Percentiles rank a stretch among this genome's conserved stretches.
phyloP scores from a whole-genome alignment of 495 filamentous ascomycete species.

The Lepraria neglecta region DNA sequence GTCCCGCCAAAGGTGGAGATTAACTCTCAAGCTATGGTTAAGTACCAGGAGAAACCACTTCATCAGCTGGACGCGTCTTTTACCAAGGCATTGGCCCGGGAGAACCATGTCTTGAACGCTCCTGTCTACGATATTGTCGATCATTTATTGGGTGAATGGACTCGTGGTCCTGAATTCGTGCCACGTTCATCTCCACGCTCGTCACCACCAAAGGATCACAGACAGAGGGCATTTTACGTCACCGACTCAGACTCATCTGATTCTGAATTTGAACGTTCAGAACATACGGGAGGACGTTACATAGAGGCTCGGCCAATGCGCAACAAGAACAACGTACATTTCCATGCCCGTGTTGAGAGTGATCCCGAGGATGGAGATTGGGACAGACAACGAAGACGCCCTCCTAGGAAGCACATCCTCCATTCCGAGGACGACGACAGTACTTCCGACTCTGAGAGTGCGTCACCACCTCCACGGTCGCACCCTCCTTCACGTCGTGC shows the following conservation, averaged over 20 bases:
- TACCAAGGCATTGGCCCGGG: slow-evolving; percentile 34
- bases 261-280: slow-evolving; percentile 29
- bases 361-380: slow-evolving; percentile 34
- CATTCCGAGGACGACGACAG: slow-evolving; percentile 26
- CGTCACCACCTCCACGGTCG: slow-evolving; percentile 9
- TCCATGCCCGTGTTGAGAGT: slow-evolving; percentile 39
- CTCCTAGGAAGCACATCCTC: slow-evolving; percentile 27
- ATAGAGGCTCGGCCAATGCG: slow-evolving; percentile 35
- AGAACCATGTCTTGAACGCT: slow-evolving; percentile 38
- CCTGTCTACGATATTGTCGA: slow-evolving; percentile 37
- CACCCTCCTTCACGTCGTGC: slow-evolving; percentile 8
- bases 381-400: slow-evolving; percentile 22
- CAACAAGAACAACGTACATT: slow-evolving; percentile 32
- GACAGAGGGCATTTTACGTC: slow-evolving; percentile 19
- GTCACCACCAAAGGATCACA: slow-evolving; percentile 4
- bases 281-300: slow-evolving; percentile 33
- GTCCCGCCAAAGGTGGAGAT: slow-evolving; percentile 17
- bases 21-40: slow-evolving; percentile 27
- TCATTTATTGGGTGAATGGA: slow-evolving; percentile 36
- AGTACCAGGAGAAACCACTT: slow-evolving; percentile 31
- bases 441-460: slow-evolving; percentile 21
- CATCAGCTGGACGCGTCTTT: slow-evolving; percentile 35
- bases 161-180: slow-evolving; percentile 23
- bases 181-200: slow-evolving; percentile 8
- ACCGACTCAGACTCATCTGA: slow-evolving; percentile 32